These are phyloP conservation scores for Scheffersomyces stambukii DNA, from an alignment of 1,139 yeast genomes.

Conservation along the genomic window DNA sequence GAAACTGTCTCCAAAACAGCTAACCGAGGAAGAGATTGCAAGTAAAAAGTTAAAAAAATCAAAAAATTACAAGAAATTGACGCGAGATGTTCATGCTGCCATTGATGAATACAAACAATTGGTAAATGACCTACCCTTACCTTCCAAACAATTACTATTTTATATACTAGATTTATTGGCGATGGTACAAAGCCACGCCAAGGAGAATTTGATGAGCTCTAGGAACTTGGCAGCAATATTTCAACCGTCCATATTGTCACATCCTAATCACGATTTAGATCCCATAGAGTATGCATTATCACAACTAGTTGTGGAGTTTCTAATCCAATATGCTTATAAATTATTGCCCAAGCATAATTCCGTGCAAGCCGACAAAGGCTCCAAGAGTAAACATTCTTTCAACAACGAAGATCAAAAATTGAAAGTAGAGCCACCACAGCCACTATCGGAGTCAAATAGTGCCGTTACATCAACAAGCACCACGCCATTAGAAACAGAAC, in stretches of 20 bases:
- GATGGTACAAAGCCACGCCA: constrained; percentile 76
- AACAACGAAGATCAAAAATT: constrained; percentile 2
- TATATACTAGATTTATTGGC: constrained; percentile 84
- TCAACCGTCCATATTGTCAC: constrained; percentile 91
- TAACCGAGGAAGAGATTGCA: constrained; percentile 6
- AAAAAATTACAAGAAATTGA: constrained; percentile 39
- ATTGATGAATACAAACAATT: constrained; percentile 67
- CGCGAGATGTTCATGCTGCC: constrained; percentile 64
- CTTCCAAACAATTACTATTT: constrained; percentile 78
- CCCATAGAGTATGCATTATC: constrained; percentile 90
- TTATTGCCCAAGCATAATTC: constrained; percentile 49
- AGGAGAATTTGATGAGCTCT: constrained; percentile 84
- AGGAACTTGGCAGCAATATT: constrained; percentile 92
- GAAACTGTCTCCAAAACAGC: constrained; percentile 3
- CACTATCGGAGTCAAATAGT: constrained; percentile 5
- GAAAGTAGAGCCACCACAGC: constrained; percentile 2
- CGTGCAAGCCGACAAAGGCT: constrained; percentile 2
- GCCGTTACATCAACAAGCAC: constrained; percentile 17
- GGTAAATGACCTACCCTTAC: constrained; percentile 61
- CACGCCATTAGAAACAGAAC: constrained; percentile 10
- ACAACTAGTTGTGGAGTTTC: constrained; percentile 81
- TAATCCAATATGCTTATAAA: constrained; percentile 81
- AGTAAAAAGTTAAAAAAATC: constrained; percentile 14
- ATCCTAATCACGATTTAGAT: constrained; percentile 86
- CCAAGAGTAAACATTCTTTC: no score